A percentile compares a stretch with the other conserved stretches of the same genome.
phyloP scores from a whole-genome alignment of 371 early-diverging fungal species.

The Rhizopus stolonifer region DNA sequence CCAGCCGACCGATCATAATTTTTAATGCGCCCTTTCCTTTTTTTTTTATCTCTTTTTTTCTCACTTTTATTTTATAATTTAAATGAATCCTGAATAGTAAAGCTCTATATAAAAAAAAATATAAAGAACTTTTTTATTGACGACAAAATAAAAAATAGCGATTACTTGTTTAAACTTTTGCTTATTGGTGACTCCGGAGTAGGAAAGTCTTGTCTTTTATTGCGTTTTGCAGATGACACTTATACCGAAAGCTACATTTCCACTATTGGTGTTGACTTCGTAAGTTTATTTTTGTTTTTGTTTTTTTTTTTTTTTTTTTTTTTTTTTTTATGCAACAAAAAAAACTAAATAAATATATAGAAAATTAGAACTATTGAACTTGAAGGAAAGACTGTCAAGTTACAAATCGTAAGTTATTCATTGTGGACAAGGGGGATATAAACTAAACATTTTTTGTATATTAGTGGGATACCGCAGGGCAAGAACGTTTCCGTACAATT shows the following conservation, averaged over 20 bases:
- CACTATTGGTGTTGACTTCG: constrained; percentile 98
- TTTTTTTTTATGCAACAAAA: too few species aligned
- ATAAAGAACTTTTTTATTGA: too few species aligned
- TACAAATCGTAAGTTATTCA: constrained; percentile 91
- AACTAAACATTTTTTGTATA: not conserved
- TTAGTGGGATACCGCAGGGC: constrained; percentile 99
- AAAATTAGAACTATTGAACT: constrained; percentile 99
- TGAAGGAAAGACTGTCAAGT: constrained; percentile 97
- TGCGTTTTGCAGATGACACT: constrained; percentile 98
- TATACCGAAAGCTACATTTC: constrained; percentile 98
- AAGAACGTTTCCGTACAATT: constrained; percentile 99
- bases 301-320: too few species aligned
- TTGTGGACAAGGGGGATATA: not conserved
- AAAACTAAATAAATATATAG: constrained; percentile 31
- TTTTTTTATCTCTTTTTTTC: constrained; percentile 5
- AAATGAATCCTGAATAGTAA: constrained; percentile 22
- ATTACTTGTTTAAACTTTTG: constrained; percentile 98
- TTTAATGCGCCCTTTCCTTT: not conserved
- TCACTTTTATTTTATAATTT: not conserved
- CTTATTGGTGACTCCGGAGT: constrained; percentile 99
- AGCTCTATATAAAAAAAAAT: not conserved
- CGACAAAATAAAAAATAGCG: constrained; percentile 62
- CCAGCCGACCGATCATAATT: too few species aligned
- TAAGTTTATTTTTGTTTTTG: too few species aligned
- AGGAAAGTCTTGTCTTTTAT: constrained; percentile 97